Evolutionary conservation across 208 protist genomes (phyloP), one percentile per base, ranked within the genome.

Genomic region (Wallacemonas sp.): DNA sequence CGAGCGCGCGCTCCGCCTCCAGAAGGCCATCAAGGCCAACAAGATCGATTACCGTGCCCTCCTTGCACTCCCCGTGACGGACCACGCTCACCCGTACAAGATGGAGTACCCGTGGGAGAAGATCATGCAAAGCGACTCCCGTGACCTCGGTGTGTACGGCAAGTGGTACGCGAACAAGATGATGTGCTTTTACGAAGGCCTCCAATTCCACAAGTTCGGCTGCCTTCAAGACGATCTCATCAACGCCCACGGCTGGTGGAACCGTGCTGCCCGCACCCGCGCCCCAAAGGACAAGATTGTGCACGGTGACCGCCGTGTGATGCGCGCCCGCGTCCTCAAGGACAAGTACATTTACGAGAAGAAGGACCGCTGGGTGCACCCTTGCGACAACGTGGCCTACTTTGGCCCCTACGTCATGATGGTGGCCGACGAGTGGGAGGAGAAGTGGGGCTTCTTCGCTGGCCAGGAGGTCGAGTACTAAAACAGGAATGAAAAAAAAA

Each of bases 391-490:
- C 63, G 91, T 96, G 1, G 87, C 88, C 26, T 96, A 93, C 79
- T 92, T 96, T 52, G 83, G 81, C 54, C 86, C 86, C 30, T 96
- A 96, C 68, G 86, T 96, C 24, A 94, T 92, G 81, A 96, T 96
- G 91, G 86, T 93, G 26, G 85, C 85, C 53, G 91, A 96, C 55
- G 91, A 96, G 71, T 93, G 86, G 88, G 87, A 96, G 70, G 91
- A 96, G 76, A 96, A 96, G 80, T 96, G 91, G 91, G 91, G 91
- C 22, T 96, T 96, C 72, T 94, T 96, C 59, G 88, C 88, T 0
- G 91, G 91, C 54, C 86, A 93, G 76, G 88, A 96, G 70, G 86
- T 91, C 50, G 85, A 92, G 76, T 96, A 92, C 74, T 96, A 91
- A 54, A 26, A n/a, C 24, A 62, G 19, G 42, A 48, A 37, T 42